Base-by-base conservation (phyloP, 768 basidiomycete genomes). In the Cantharellus cinnabarinus region DNA sequence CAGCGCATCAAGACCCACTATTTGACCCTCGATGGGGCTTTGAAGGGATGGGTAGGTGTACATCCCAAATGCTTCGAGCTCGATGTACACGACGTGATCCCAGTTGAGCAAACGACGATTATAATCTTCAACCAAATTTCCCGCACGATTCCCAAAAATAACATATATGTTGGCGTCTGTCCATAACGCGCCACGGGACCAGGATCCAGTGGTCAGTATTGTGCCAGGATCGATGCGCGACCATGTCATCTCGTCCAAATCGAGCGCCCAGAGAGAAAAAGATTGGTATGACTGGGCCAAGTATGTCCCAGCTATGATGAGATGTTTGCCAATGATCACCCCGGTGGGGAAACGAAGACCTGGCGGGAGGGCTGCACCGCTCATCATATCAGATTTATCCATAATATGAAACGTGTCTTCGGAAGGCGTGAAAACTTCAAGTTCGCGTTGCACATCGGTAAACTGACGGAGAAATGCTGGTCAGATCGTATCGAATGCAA, bases 341-440 rank as follows among this genome's bases (percentile, higher is more conserved):
- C 93, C 94, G 0, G 90, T 87, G 3, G 94, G 94, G 73, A 99
- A 99, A 4, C 94, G 84, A 51, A 98, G 79, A 7, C 94, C 94
- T 0, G 95, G 94, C 29, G 94, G 94, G 64, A 89, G 85, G 1
- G 83, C 78, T 0, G 65, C 42, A 29, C 86, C 88, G 15, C 75
- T 75, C 90, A 97, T 95, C 10, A 80, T 71, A 5, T 77, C 68
- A 3, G 93, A 94, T 41, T 81, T 79, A 66, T 94, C 88, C 61
- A 80, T 77, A 54, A 93, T 80, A 2, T 77, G 78, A 67, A 90
- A 91, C 64, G 82, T 78, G 1, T 50, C 44, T 42, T 62, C 55
- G 41, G 83, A 74, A 0, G 90, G 90, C 3, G 85, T 81, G 68
- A 97, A 82, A 40, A 97, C 77, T 71, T 95, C 89, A 56, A 98